A percentile compares a stretch with the other conserved stretches of the same genome.
These are phyloP conservation scores for Exophiala phaeomuriformis DNA, from an alignment of 2,329 filamentous ascomycete genomes.

Conservation along the genomic window DNA sequence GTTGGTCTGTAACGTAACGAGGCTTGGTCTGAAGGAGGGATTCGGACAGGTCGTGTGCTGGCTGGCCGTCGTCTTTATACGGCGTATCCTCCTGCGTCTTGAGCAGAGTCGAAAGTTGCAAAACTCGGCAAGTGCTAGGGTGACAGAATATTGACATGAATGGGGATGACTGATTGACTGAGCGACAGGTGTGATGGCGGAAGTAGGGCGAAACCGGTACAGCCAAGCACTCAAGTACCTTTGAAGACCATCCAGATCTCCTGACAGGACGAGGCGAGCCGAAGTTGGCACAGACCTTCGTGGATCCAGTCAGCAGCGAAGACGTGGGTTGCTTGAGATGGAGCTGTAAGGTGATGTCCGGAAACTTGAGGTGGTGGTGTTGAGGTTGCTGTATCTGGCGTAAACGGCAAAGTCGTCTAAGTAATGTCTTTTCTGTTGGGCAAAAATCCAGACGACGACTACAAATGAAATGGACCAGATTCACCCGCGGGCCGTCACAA, in stretches of 20 bases:
- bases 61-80: neutral
- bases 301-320: slow-evolving; percentile 9
- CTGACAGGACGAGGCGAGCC: neutral
- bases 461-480: neutral
- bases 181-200: neutral
- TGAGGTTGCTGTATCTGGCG: neutral
- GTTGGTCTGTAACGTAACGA: slow-evolving; percentile 16
- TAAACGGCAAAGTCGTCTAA: neutral
- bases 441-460: neutral
- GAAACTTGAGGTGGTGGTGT: neutral
- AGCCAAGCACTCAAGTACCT: neutral
- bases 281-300: neutral
- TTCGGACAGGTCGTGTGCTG: too few relatives aligned
- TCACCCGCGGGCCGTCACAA: neutral
- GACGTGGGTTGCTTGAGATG: slow-evolving; percentile 2
- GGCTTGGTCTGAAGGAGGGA: slow-evolving; percentile 1
- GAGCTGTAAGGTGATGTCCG: neutral
- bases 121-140: neutral
- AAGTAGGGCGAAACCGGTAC: neutral
- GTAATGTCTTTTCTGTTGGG: neutral
- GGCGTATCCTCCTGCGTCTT: neutral
- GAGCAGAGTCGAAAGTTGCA: neutral
- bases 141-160: neutral
- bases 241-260: too few relatives aligned
- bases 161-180: neutral